Conservation (phyloP, 345 rosid species). For the Pugionium cornutum region DNA sequence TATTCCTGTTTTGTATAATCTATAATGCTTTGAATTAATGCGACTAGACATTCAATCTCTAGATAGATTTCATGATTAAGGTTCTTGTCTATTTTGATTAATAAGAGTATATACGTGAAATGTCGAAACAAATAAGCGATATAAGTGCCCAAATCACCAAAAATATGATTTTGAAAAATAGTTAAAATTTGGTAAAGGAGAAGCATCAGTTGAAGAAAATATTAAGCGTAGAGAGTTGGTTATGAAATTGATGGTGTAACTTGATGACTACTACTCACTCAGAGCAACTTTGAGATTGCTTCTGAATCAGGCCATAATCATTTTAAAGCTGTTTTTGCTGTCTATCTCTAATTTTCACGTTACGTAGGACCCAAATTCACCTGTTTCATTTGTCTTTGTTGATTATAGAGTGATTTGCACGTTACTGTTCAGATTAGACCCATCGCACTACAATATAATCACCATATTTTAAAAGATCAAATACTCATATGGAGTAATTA, state of each 20-base stretch:
- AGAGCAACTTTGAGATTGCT: slow-evolving; percentile 22
- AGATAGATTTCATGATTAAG: not conserved
- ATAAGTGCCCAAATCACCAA: not conserved
- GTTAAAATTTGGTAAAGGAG: slow-evolving; percentile 16
- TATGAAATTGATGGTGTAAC: slow-evolving; percentile 32
- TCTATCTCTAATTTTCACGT: slow-evolving; percentile 19
- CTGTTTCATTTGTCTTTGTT: slow-evolving; percentile 2
- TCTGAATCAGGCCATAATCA: slow-evolving; percentile 28
- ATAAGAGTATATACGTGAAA: not conserved
- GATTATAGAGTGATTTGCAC: slow-evolving; percentile 38
- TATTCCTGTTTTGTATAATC: not conserved
- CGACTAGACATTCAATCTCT: not conserved
- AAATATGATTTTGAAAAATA: slow-evolving; percentile 5
- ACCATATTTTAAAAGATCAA: too few species aligned
- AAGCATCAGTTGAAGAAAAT: slow-evolving; percentile 10
- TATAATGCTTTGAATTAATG: slow-evolving; percentile 1
- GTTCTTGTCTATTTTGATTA: not conserved
- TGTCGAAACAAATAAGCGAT: not conserved
- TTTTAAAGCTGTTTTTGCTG: slow-evolving; percentile 28
- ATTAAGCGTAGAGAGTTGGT: slow-evolving; percentile 6
- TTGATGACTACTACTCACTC: slow-evolving; percentile 35
- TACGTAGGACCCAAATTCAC: slow-evolving; percentile 35
- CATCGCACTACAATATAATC: slow-evolving; percentile 18
- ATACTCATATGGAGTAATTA: too few species aligned
- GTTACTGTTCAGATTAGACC: slow-evolving; percentile 34